Conservation (phyloP, 1,284 basidiomycete genomes). For the Cutaneotrichosporon curvatum region DNA sequence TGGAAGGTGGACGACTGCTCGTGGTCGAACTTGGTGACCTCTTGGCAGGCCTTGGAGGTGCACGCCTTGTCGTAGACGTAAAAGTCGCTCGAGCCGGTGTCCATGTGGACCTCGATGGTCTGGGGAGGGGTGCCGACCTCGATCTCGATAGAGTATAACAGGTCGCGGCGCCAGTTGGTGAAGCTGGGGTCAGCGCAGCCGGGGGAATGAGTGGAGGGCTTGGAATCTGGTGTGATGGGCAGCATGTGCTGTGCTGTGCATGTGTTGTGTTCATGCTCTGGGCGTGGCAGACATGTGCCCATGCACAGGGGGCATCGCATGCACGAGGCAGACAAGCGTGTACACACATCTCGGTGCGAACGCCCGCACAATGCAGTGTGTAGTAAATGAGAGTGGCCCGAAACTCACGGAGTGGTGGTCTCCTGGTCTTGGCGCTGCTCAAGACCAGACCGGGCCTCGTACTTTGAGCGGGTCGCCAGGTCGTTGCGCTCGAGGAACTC, state of each 20-base stretch:
- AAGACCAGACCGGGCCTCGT: not conserved
- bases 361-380: no score
- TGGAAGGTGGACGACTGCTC: conserved; percentile 28
- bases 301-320: no score
- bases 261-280: no score
- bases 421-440: not conserved
- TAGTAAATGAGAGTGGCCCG: no score
- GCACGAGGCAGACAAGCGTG: no score
- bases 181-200: conserved; percentile 9
- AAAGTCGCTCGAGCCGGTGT: conserved; percentile 50
- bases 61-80: conserved; percentile 32
- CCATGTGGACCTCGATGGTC: conserved; percentile 48
- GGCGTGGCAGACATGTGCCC: not conserved
- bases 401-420: not conserved
- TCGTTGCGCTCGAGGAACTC: not conserved
- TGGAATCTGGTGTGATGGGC: no score
- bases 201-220: no score
- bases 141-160: conserved; percentile 36
- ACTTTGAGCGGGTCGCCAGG: not conserved
- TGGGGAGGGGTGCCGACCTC: conserved; percentile 47
- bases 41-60: conserved; percentile 26
- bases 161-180: conserved; percentile 2
- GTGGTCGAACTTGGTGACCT: conserved; percentile 28
- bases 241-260: no score
- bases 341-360: no score